Evolutionary conservation across 352 stramenopile species (phyloP), one percentile per base, ranked within the genome.

Genomic region (Phytophthora rubi): DNA sequence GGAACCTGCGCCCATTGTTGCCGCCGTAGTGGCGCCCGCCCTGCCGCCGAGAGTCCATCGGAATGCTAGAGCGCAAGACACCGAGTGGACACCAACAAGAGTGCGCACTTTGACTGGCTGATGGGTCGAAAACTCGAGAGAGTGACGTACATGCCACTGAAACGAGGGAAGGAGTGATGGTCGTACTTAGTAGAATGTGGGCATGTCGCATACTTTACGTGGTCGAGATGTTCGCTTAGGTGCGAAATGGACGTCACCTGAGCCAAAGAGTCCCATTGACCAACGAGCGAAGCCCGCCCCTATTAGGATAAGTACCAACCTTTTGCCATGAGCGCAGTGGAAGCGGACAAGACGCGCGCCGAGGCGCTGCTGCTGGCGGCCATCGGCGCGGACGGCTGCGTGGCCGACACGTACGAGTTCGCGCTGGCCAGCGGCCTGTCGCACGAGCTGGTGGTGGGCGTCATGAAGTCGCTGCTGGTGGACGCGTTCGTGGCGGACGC

Each of bases 401-500:
- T 96, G 30, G 65, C 63, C 7, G 95, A 99, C 79, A 93, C 90
- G 44, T 98, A 89, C 72, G 82, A 81, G 49, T 98, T 95, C 71
- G 82, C 95, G 21, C 75, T 82, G 42, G 51, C 75, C 23, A 73
- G 91, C 28, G 83, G 79, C 21, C 68, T 99, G 16, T 85, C 97
- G 65, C 97, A 99, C 77, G 89, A 97, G 58, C 72, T 91, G 55
- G 86, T 99, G 21, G 91, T 99, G 57, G 97, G 97, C 54, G 87
- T 97, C 37, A 95, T 98, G 80, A 99, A 99, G 83, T 98, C 91
- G 61, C 86, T 99, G 53, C 80, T 97, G 37, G 91, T 83, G 35
- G 97, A 99, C 76, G 85, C 87, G 32, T 98, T 98, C 68, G 89
- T 99, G 32, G 69, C 75, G 21, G 90, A 90, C 39, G 68, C 89